phyloP scores from a whole-genome alignment of 1,284 basidiomycete genomes.

The Wallemia hederae region DNA sequence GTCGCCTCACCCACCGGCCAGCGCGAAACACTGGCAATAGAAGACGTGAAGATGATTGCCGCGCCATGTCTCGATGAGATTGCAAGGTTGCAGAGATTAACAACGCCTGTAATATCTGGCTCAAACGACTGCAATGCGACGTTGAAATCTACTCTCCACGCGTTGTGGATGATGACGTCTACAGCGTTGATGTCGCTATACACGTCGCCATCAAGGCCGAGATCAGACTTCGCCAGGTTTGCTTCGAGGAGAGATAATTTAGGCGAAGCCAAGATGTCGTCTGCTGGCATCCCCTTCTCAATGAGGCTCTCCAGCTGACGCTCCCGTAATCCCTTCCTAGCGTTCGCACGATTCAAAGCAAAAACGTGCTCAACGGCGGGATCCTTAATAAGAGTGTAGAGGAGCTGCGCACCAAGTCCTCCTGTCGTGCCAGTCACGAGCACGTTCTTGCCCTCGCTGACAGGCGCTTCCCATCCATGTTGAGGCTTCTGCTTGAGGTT shows the following conservation, averaged over 20 bases:
- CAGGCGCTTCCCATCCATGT: not conserved
- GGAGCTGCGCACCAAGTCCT: not conserved
- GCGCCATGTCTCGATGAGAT: not conserved
- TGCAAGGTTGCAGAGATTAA: not conserved
- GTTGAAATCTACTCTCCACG: conserved; percentile 14
- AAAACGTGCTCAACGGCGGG: not conserved
- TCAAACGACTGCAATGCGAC: conserved; percentile 12
- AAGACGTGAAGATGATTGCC: not conserved
- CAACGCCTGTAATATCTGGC: conserved; percentile 6
- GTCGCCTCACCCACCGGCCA: not conserved
- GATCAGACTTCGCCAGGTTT: not conserved
- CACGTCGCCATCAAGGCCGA: not conserved
- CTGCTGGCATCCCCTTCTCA: conserved; percentile 1
- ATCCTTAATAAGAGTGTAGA: not conserved
- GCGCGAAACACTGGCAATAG: not conserved
- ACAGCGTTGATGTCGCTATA: conserved; percentile 3
- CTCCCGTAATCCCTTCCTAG: not conserved
- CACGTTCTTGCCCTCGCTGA: not conserved
- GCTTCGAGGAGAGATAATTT: conserved; percentile 4
- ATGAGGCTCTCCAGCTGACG: not conserved
- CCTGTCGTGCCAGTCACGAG: not conserved
- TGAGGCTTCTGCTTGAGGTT: not conserved
- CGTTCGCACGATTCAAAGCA: not conserved
- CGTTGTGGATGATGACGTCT: conserved; percentile 12
- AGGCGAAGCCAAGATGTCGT: not conserved